Evolutionary conservation across 169 alveolate genomes (phyloP).

Genomic region (Eimeria sp.): DNA sequence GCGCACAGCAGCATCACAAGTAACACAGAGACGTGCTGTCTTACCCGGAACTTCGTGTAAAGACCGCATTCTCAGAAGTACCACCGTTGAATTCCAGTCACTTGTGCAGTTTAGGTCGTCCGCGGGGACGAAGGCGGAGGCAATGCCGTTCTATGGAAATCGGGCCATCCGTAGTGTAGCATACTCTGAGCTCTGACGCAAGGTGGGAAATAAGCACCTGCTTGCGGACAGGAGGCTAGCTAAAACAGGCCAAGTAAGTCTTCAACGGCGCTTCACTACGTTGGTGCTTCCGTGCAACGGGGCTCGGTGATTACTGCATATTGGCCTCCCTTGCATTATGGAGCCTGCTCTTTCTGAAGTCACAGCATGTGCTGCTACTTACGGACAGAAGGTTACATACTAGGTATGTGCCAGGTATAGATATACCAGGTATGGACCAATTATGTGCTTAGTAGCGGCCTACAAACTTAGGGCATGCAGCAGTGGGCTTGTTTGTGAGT

Average conservation of each 20-base stretch:
- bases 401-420: too few species aligned
- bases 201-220: too few species aligned
- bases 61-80: neutral
- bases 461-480: neutral
- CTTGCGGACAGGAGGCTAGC: too few species aligned
- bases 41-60: neutral
- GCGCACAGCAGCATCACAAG: neutral
- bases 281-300: too few species aligned
- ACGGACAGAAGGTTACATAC: too few species aligned
- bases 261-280: too few species aligned
- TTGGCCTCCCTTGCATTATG: neutral
- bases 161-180: too few species aligned
- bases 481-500: neutral
- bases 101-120: neutral
- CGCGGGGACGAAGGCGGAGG: too few species aligned
- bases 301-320: too few species aligned
- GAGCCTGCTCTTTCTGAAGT: neutral
- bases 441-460: neutral
- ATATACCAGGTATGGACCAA: neutral
- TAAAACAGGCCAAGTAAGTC: too few species aligned
- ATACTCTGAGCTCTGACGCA: too few species aligned
- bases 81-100: neutral
- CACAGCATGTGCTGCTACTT: neutral
- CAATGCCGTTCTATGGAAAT: too few species aligned
- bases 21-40: neutral